A percentile compares a stretch with the other conserved stretches of the same genome.
phyloP scores from a whole-genome alignment of 2,329 filamentous ascomycete species.

The Tolypocladium tropicale region DNA sequence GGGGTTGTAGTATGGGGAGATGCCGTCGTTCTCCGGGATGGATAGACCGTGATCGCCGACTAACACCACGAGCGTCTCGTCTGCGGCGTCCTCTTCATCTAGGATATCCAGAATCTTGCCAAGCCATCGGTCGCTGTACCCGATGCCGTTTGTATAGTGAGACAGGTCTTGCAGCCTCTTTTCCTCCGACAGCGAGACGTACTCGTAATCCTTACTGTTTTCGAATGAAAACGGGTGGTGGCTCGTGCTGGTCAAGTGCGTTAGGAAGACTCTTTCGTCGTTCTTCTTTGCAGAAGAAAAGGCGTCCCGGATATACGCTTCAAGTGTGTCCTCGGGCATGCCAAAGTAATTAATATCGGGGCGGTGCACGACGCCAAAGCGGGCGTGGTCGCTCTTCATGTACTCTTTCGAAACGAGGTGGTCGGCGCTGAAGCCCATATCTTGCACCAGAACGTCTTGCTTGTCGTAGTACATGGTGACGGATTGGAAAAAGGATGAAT shows the following conservation, averaged over 20 bases:
- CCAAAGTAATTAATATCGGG: slow-evolving; percentile 24
- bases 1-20: slow-evolving; percentile 21
- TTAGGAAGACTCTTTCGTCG: slow-evolving; percentile 21
- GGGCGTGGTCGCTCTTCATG: slow-evolving; percentile 15
- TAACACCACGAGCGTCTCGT: slow-evolving; percentile 21
- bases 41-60: slow-evolving; percentile 23
- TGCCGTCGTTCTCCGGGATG: slow-evolving; percentile 18
- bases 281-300: slow-evolving; percentile 17
- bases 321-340: slow-evolving; percentile 17
- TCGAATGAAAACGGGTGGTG: slow-evolving; percentile 23
- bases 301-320: slow-evolving; percentile 19
- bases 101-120: slow-evolving; percentile 18
- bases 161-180: slow-evolving; percentile 19
- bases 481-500: slow-evolving; percentile 20
- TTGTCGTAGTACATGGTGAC: slow-evolving; percentile 22
- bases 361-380: slow-evolving; percentile 14
- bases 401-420: slow-evolving; percentile 17
- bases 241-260: slow-evolving; percentile 23
- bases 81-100: slow-evolving; percentile 17
- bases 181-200: slow-evolving; percentile 13
- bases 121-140: slow-evolving; percentile 22
- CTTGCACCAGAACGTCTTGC: slow-evolving; percentile 16
- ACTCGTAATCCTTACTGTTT: slow-evolving; percentile 10
- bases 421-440: slow-evolving; percentile 17
- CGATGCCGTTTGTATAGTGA: slow-evolving; percentile 20